A percentile compares a stretch with the other conserved stretches of the same genome.
Evolutionary conservation across 441 rosid species (phyloP).

Genomic region (Adansonia gregorii): DNA sequence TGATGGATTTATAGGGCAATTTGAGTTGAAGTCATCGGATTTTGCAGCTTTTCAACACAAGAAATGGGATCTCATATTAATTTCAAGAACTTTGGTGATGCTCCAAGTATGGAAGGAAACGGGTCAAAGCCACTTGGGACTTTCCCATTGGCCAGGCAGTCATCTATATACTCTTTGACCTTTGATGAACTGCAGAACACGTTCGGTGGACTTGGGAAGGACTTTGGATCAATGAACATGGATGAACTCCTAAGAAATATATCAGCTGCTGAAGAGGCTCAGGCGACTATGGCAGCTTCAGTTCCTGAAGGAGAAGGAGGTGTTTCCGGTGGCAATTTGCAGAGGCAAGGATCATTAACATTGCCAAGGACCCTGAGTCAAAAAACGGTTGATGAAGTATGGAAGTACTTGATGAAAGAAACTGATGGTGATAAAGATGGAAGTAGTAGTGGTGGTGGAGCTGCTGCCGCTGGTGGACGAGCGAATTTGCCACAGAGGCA

Average conservation of each 20-base stretch:
- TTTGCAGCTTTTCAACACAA: conserved; percentile 22
- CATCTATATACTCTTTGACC: conserved; percentile 60
- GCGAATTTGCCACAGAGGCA: conserved; percentile 49
- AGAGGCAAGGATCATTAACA: conserved; percentile 69
- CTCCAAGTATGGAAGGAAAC: conserved; percentile 34
- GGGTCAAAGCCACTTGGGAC: conserved; percentile 31
- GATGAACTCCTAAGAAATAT: conserved; percentile 70
- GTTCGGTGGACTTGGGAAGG: conserved; percentile 59
- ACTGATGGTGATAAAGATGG: conserved; percentile 35
- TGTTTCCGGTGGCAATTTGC: conserved; percentile 49
- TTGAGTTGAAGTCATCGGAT: conserved; percentile 25
- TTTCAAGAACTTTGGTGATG: conserved; percentile 51
- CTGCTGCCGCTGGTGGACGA: conserved; percentile 11
- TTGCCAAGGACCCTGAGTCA: conserved; percentile 74
- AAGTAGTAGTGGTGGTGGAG: conserved; percentile 18
- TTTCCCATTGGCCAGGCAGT: conserved; percentile 52
- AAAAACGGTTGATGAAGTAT: conserved; percentile 76
- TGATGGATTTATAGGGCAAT: conserved; percentile 33
- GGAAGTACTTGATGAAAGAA: conserved; percentile 60
- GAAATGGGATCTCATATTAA: conserved; percentile 46
- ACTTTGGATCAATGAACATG: conserved; percentile 78
- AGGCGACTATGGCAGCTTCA: conserved; percentile 40
- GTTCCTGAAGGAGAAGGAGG: conserved; percentile 37
- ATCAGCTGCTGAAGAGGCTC: conserved; percentile 70
- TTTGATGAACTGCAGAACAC: conserved; percentile 68